These are phyloP conservation scores for Diaporthe sp. DNA, from an alignment of 2,329 filamentous ascomycete genomes.

Conservation along the genomic window DNA sequence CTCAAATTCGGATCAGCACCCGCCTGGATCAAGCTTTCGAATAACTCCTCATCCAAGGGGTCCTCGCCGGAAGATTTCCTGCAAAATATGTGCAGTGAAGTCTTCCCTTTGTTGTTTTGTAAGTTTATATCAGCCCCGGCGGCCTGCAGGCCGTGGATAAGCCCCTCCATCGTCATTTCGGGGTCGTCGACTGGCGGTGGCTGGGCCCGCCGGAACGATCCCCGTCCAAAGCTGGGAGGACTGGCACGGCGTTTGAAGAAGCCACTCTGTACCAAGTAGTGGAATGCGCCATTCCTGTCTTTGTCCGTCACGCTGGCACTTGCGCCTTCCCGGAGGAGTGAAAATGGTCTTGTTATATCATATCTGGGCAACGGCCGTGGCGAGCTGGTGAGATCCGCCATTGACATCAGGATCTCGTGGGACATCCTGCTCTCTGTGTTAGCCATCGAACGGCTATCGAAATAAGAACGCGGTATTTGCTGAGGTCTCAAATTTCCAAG, in stretches of 20 bases:
- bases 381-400: no score
- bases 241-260: not conserved
- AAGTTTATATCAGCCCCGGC: conserved; percentile 4
- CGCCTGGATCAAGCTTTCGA: not conserved
- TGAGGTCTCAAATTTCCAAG: no score
- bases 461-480: no score
- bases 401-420: no score
- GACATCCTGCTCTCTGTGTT: no score
- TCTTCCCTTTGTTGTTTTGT: not conserved
- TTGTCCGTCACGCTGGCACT: no score
- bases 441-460: no score
- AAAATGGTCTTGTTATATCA: no score
- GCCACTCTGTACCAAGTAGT: conserved; percentile 2
- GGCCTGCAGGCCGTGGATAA: not conserved
- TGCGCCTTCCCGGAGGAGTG: no score
- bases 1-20: not conserved
- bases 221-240: not conserved
- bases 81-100: not conserved
- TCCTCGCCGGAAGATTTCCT: not conserved
- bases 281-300: conserved; percentile 12
- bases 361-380: no score
- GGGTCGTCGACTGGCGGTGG: not conserved
- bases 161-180: not conserved
- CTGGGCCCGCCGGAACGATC: not conserved
- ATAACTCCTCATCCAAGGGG: not conserved